Base-by-base conservation (phyloP, 306 rosid species). In the Astragalus glycyphyllos region DNA sequence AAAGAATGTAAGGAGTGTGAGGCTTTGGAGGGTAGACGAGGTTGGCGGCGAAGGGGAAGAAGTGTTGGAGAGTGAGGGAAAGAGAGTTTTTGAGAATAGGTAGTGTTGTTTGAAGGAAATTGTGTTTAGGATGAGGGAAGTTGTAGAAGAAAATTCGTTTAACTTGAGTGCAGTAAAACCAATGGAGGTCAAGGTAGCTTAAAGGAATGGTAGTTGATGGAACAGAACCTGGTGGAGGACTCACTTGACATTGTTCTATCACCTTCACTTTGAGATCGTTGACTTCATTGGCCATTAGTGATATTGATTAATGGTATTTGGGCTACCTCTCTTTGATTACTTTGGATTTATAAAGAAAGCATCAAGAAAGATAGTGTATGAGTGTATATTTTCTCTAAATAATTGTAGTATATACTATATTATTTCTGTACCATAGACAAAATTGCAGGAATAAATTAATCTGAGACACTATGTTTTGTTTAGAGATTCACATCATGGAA, bases 21-120 rank as follows among this genome's bases (percentile, higher is more conserved):
- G 73, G 73, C 20, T 56, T 65, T 12, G 79, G 59, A 46, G 73
- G 73, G 42, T 65, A 63, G 1, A 55, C n/a, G 1, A 57, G 11
- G 8, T 56, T 66, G 20, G 79, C 12, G 23, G 68, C 11, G 34
- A 46, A 26, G 31, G 31, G 31, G 31, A 26, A 26, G 31, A 26
- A 26, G 31, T 26, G 31, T 26, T 26, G 31, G 17, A 75, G 69
- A 57, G 80, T 34, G 35, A 67, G 55, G 7, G 74, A 68, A 58
- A 76, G 80, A 47, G 75, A 68, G 12, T 40, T 8, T n/a, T 49
- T 76, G 11, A 76, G 75, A 76, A 2, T 17, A 0, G 75, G 64
- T 16, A 76, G 40, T 2, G 32, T 5, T 0, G 61, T 38, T 76
- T 76, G 80, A 8, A 68, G 2, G 64, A 76, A 76, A 15, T 76